Conservation (phyloP, 371 early-diverging fungal species). For the Globomyces sp. region DNA sequence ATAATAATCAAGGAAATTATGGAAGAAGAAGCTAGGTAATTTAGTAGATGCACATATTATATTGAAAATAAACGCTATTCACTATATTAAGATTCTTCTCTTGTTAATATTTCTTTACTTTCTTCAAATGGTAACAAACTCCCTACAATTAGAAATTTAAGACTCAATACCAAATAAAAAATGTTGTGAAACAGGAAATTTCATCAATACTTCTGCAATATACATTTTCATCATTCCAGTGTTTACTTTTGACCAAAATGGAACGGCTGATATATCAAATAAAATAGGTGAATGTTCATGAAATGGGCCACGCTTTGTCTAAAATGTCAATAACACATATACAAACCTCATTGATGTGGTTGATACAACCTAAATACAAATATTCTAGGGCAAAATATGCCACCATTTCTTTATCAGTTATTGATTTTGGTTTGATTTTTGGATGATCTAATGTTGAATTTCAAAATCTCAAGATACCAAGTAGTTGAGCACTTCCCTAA, state of each 20-base stretch:
- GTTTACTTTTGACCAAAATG: constrained; percentile 92
- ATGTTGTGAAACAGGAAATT: constrained; percentile 99
- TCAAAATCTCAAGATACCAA: constrained; percentile 62
- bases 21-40: too few species aligned
- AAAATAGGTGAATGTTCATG: constrained; percentile 96
- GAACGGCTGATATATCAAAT: constrained; percentile 93
- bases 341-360: constrained; percentile 65
- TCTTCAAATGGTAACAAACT: too few species aligned
- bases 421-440: constrained; percentile 76
- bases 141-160: too few species aligned
- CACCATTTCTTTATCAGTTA: constrained; percentile 79
- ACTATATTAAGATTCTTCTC: too few species aligned
- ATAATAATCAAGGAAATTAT: too few species aligned
- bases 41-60: too few species aligned
- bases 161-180: constrained; percentile 82
- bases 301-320: constrained; percentile 48
- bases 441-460: constrained; percentile 75
- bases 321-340: constrained; percentile 19
- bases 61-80: too few species aligned
- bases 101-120: too few species aligned
- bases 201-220: constrained; percentile 91
- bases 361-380: constrained; percentile 93
- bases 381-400: constrained; percentile 84
- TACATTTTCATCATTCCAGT: constrained; percentile 97
- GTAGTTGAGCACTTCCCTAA: too few species aligned